Evolutionary conservation across 768 basidiomycete genomes (phyloP), one percentile per base, ranked within the genome.

Genomic region (Cantharellus anzutake): DNA sequence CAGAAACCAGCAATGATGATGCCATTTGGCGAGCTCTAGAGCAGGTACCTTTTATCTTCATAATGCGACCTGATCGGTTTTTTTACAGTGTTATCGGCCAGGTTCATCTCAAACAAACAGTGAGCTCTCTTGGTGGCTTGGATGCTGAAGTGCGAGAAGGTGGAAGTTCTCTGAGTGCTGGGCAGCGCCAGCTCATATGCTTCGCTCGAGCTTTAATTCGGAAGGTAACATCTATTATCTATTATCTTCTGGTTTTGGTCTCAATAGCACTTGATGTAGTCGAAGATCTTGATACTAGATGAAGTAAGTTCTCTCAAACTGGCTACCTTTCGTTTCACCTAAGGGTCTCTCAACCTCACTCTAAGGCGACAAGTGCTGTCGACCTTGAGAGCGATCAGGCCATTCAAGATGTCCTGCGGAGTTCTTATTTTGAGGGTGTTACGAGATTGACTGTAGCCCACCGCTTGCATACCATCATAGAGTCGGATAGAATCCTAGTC

Each of bases 381-480:
- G 91, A 93, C 69, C 73, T 92, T 41, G 88, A 93, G 67, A 93
- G 90, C 4, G 91, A 94, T 67, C 78, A 78, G 60, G 84, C 84
- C 38, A 86, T 93, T 63, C 91, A 96, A 72, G 81, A 82, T 5
- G 90, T 91, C 63, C 85, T 94, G 52, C 78, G 81, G 37, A 87
- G 90, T 4, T 77, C 82, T 3, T 78, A 83, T 39, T 94, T 93
- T 67, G 71, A 75, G 2, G 71, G 83, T 60, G 82, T 85, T 11
- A 92, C 90, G 5, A 89, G 91, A 60, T 70, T 94, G 58, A 91
- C 87, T 11, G 89, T 91, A 65, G 88, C 87, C 80, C 87, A 72
- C 66, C 80, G 61, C 7, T 52, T 62, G 41, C 87, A 90, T 67
- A 90, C 88, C 0, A 89, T 90, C 63, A 75, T 88, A 40, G 80